Evolutionary conservation across 257 asterid genomes (phyloP).

Genomic region (Anisodus acutangulus): DNA sequence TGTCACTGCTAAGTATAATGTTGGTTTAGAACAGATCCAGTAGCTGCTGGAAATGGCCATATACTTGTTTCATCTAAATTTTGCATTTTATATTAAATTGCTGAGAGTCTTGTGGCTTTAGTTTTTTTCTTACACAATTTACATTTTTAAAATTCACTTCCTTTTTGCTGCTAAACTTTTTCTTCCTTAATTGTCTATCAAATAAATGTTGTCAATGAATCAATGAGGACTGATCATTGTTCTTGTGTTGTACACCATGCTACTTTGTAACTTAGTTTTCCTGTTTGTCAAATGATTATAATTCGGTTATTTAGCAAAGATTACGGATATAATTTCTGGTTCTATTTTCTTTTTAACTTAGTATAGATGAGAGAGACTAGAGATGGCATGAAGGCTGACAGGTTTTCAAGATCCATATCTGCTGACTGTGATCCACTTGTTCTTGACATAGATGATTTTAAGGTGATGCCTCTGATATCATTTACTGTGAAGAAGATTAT

Average conservation of each 20-base stretch:
- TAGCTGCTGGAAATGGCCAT: conserved; percentile 16
- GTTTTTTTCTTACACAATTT: background rate
- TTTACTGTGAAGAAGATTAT: background rate
- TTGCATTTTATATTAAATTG: conserved; percentile 2
- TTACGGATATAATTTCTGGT: conserved; percentile 20
- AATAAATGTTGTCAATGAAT: background rate
- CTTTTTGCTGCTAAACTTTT: background rate
- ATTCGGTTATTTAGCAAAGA: background rate
- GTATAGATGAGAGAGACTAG: conserved; percentile 79
- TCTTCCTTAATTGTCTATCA: background rate
- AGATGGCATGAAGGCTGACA: conserved; percentile 58
- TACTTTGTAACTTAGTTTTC: background rate
- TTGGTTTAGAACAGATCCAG: background rate
- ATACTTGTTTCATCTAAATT: background rate
- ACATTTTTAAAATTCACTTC: background rate
- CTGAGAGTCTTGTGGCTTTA: background rate
- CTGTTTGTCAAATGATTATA: background rate
- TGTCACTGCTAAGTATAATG: background rate
- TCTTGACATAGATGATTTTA: conserved; percentile 86
- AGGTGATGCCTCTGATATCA: conserved; percentile 56
- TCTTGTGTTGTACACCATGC: conserved; percentile 15
- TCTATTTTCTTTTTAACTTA: conserved; percentile 40
- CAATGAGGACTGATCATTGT: conserved; percentile 15
- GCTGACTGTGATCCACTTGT: conserved; percentile 68
- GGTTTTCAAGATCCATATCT: conserved; percentile 60